phyloP scores from a whole-genome alignment of 352 stramenopile species.

The Globisporangium abappressorium region DNA sequence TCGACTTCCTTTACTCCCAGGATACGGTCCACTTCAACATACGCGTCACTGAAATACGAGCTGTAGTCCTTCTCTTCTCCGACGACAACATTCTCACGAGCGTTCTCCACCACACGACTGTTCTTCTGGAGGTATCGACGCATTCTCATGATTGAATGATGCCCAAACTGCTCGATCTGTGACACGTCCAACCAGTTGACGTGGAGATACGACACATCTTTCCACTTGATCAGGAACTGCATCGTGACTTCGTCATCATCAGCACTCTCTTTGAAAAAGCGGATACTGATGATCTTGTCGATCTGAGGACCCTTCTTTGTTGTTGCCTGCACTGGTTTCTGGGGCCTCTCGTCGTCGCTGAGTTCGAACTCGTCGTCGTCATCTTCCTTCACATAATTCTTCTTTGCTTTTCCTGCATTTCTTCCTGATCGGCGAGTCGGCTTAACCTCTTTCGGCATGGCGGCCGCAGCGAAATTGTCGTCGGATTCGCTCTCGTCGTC shows the following conservation, averaged over 20 bases:
- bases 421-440: conserved; percentile 75
- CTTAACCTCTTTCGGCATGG: conserved; percentile 43
- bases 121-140: conserved; percentile 88
- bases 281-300: conserved; percentile 91
- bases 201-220: conserved; percentile 96
- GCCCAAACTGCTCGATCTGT: conserved; percentile 91
- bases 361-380: conserved; percentile 63
- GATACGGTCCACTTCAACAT: conserved; percentile 83
- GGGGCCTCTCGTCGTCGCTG: conserved; percentile 66
- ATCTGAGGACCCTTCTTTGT: conserved; percentile 82
- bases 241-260: conserved; percentile 73
- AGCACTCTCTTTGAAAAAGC: conserved; percentile 59
- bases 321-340: conserved; percentile 32
- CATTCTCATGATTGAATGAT: conserved; percentile 80
- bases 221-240: conserved; percentile 99
- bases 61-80: conserved; percentile 76
- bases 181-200: conserved; percentile 95
- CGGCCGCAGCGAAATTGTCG: conserved; percentile 37
- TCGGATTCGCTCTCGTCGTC: conserved; percentile 75
- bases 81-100: conserved; percentile 69
- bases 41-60: conserved; percentile 82
- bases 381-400: conserved; percentile 84
- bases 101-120: conserved; percentile 69
- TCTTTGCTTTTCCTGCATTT: conserved; percentile 79
- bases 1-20: conserved; percentile 74